Base-by-base conservation (phyloP, 495 filamentous ascomycete genomes). In the Articulospora tetracladia region DNA sequence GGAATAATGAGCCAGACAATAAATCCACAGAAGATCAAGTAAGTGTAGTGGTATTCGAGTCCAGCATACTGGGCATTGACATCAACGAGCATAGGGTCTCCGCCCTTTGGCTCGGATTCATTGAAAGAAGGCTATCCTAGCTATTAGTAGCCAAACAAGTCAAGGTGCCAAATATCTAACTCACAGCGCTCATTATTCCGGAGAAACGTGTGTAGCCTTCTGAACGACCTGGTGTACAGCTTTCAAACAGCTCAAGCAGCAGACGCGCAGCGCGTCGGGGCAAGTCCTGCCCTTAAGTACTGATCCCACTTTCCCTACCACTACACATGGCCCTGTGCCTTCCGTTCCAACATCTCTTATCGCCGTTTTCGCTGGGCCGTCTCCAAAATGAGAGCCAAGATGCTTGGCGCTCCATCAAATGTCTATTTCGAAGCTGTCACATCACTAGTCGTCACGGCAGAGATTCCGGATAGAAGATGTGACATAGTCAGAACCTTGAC, bases 1-100 rank as follows among this genome's bases (percentile, higher is more conserved):
- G 83, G 83, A 15, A 85, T 80, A 47, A 84, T 84, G 48, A 86
- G 64, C 78, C 79, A 85, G 52, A 85, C 81, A 54, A 86, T 64
- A 52, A 64, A 67, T n/a, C 56, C 61, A 32, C 61, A 64, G 30
- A 67, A 69, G 15, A 66, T 53, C 23, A 69, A 59, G 54, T 65
- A 69, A 0, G 60, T 65, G 54, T 69, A 69, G 23, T 69, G 64
- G 57, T 63, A 69, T 41, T 69, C 67, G 34, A 61, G 60, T 0
- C 67, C 67, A 25, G 53, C 49, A 52, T 69, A 69, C 57, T 67
- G 67, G 7, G 62, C 62, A 27, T 67, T 67, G 23, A 67, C 65
- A 60, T 69, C 62, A n/a, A 67, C 62, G 28, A 73, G 63, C 4
- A 70, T 60, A 15, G 77, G 71, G 59, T 82, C 69, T 28, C 79